Conservation (phyloP, 441 rosid genomes). For the Jatropha multifida region DNA sequence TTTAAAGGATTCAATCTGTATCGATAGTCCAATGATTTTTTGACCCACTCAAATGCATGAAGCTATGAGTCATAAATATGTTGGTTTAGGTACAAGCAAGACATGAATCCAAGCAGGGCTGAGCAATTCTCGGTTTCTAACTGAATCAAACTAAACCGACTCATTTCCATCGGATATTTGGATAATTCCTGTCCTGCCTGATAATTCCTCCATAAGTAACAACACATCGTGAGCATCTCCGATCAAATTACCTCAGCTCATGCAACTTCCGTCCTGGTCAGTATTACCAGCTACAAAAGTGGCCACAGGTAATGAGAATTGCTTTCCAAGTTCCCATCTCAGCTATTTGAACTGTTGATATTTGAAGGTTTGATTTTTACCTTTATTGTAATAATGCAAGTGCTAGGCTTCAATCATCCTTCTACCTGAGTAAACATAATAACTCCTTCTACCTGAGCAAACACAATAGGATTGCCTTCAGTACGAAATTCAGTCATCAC, state of each 20-base stretch:
- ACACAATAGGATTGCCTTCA: not conserved
- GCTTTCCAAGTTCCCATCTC: not conserved
- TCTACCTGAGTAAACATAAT: conserved; percentile 20
- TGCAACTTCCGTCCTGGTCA: not conserved
- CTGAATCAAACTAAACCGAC: no score
- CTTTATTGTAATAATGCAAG: not conserved
- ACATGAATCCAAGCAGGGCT: no score
- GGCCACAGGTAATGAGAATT: not conserved
- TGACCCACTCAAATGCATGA: no score
- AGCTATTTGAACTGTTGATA: conserved; percentile 1
- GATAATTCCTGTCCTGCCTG: no score
- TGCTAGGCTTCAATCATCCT: conserved; percentile 34
- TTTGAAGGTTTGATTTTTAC: conserved; percentile 10
- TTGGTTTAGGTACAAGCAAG: no score
- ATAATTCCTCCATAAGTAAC: not conserved
- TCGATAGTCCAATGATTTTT: no score
- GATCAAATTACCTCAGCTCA: not conserved
- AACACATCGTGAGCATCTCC: no score
- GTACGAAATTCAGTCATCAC: not conserved
- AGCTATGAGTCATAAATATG: no score
- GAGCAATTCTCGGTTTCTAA: no score
- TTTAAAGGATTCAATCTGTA: no score
- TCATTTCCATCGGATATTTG: no score
- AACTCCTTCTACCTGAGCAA: no score
- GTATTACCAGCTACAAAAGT: conserved; percentile 7